These are phyloP conservation scores for Xylariomycetidae sp. DNA, from an alignment of 2,329 filamentous ascomycete species.

Conservation along the genomic window DNA sequence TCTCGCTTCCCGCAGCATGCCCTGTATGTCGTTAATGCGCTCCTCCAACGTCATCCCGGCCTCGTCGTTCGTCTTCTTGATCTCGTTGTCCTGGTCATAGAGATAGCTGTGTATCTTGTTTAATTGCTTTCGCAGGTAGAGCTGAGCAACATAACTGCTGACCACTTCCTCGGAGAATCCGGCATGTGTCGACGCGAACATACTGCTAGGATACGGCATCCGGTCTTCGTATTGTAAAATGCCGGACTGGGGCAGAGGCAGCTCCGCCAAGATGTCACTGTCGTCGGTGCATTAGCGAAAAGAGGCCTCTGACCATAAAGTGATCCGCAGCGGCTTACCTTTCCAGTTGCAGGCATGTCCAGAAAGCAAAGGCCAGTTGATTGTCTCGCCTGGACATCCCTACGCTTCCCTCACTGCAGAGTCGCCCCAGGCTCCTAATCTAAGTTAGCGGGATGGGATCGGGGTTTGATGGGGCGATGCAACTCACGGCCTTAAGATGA, in stretches of 20 bases:
- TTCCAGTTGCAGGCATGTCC: constrained; percentile 90
- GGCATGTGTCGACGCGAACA: constrained; percentile 35
- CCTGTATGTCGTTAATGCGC: constrained; percentile 41
- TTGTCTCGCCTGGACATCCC: constrained; percentile 47
- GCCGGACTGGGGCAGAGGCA: constrained; percentile 57
- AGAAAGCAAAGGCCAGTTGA: constrained; percentile 70
- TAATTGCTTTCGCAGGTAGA: constrained; percentile 58
- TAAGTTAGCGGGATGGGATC: constrained; percentile 4
- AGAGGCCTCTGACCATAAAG: neutral
- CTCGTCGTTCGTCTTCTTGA: too few species aligned
- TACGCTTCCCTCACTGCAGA: constrained; percentile 30
- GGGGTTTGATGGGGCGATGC: neutral
- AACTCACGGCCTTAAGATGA: constrained; percentile 69
- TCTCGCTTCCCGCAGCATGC: constrained; percentile 36
- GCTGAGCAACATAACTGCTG: constrained; percentile 55
- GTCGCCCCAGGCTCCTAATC: constrained; percentile 42
- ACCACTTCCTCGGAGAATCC: constrained; percentile 44
- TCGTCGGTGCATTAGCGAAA: constrained; percentile 13
- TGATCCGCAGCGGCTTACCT: constrained; percentile 56
- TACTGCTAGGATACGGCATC: constrained; percentile 60
- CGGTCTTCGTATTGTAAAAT: constrained; percentile 56
- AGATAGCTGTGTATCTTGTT: constrained; percentile 56
- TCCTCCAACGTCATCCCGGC: constrained; percentile 22
- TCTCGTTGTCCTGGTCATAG: constrained; percentile 42
- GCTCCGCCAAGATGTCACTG: constrained; percentile 86